A percentile compares a stretch with the other conserved stretches of the same genome.
These are phyloP conservation scores for Ensete ventricosum DNA, from an alignment of 176 grass and related monocot species.

Conservation along the genomic window DNA sequence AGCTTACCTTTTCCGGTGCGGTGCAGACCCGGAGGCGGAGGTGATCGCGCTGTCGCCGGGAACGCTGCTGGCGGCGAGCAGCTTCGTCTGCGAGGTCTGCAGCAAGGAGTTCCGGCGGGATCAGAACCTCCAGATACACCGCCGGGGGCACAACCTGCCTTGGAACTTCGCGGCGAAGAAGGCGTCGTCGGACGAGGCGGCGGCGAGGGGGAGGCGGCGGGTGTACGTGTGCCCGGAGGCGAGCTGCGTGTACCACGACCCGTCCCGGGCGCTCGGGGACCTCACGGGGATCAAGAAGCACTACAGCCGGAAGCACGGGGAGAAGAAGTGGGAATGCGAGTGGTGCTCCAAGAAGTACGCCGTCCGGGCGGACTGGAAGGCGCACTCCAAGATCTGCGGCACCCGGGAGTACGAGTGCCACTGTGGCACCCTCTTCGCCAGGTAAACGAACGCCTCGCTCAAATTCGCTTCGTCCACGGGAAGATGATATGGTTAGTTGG, in stretches of 20 bases:
- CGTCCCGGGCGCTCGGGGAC: slow-evolving; percentile 5
- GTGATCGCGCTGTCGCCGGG: slow-evolving; percentile 11
- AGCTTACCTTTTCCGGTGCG: not conserved
- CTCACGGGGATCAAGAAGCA: slow-evolving; percentile 15
- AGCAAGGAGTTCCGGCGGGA: slow-evolving; percentile 7
- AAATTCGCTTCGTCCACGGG: not conserved
- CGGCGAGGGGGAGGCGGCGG: not conserved
- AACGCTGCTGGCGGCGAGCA: not conserved
- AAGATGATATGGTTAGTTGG: not conserved
- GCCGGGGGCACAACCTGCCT: slow-evolving; percentile 7
- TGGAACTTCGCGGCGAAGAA: slow-evolving; percentile 4
- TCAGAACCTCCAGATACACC: slow-evolving; percentile 11
- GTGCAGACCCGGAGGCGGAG: slow-evolving; percentile 4
- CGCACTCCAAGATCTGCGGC: not conserved
- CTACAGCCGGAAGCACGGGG: slow-evolving; percentile 10
- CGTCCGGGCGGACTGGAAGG: slow-evolving; percentile 4
- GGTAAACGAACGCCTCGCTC: not conserved
- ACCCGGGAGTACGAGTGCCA: slow-evolving; percentile 1
- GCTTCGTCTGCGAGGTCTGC: slow-evolving; percentile 10
- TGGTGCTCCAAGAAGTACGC: slow-evolving; percentile 11
- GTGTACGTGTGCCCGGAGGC: slow-evolving; percentile 14
- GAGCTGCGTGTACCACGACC: slow-evolving; percentile 7
- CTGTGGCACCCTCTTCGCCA: slow-evolving; percentile 10
- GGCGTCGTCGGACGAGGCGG: not conserved
- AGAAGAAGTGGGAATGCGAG: slow-evolving; percentile 17